Base-by-base conservation (phyloP, 108 stramenopile genomes). In the Skeletonema marinoi region DNA sequence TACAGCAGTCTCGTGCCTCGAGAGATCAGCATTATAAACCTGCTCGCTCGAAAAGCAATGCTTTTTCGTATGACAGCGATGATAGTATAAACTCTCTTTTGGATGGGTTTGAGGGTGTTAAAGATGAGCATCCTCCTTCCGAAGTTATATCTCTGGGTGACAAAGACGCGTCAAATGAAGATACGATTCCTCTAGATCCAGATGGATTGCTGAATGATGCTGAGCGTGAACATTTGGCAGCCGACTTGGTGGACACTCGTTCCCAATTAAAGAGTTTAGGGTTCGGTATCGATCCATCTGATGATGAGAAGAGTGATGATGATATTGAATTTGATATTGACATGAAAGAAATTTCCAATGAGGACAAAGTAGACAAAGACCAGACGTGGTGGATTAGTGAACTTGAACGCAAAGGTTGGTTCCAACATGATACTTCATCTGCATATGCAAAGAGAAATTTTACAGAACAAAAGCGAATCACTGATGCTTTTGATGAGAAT, bases 381-480 rank as follows among this genome's bases (percentile, higher is more conserved):
- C 39, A 64, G 44, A 39, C 81, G 5, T 82, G 81, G 81, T 82
- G 81, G 81, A 62, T 78, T 51, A 42, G 78, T 62, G 77, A 82
- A 21, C 36, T 78, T 9, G 67, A 78, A 30, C 61, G 60, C 21
- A 78, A 68, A 56, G 81, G 81, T 19, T 78, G 77, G 81, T 78
- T 82, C 46, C 77, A 78, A 21, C 48, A 67, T 41, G 78, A 82
- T 68, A 82, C 77, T 33, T 50, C 80, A 16, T 74, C 69, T 17
- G 63, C 74, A 10, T 81, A 81, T 65, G 51, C 74, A 31, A 33
- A 54, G 41, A 29, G 35, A 36, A 42, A 65, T 42, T 38, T 38
- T 39, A 17, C 30, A 62, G 66, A 59, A 51, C n/a, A 51, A 59
- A 50, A 48, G 17, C 54, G 8, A 59, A 32, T 11, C 60, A 13